Percentiles rank a stretch among this genome's conserved stretches.
Evolutionary conservation across 192 early-diverging fungal genomes (phyloP).

Genomic region (Diversispora eburnea): DNA sequence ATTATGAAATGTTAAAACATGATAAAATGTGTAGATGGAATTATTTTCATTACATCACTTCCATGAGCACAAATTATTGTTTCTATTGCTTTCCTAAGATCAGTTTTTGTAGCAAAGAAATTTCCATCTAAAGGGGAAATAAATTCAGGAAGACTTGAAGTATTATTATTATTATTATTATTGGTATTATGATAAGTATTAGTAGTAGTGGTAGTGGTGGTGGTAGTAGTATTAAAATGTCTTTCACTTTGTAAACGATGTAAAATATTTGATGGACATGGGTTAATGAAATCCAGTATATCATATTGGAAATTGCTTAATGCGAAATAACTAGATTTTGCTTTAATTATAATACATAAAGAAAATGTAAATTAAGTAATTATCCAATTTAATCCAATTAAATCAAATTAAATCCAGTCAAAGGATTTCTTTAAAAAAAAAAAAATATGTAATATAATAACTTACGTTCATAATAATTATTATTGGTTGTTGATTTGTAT

Average conservation of each 20-base stretch:
- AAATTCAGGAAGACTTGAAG: background rate
- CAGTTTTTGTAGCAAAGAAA: slow-evolving; percentile 20
- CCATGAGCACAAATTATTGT: background rate
- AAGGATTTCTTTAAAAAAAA: background rate
- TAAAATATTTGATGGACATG: slow-evolving; percentile 22
- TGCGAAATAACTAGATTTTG: slow-evolving; percentile 14
- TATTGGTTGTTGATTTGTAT: background rate
- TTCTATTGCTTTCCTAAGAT: slow-evolving; percentile 15
- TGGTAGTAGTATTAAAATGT: slow-evolving; percentile 2
- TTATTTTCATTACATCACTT: background rate
- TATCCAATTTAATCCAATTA: background rate
- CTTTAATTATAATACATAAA: background rate
- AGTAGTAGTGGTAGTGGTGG: background rate
- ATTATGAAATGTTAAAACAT: background rate
- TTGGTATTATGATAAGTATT: no score
- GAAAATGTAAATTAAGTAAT: background rate
- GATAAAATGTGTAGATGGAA: background rate
- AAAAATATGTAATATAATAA: background rate
- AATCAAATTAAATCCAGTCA: background rate
- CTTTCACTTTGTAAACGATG: slow-evolving; percentile 12
- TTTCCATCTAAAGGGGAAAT: slow-evolving; percentile 17
- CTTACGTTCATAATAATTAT: background rate
- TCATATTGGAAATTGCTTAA: slow-evolving; percentile 11
- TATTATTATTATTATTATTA: no score
- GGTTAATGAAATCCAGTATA: slow-evolving; percentile 27